These are phyloP conservation scores for Adansonia rubrostipa DNA, from an alignment of 441 rosid genomes.

Conservation along the genomic window DNA sequence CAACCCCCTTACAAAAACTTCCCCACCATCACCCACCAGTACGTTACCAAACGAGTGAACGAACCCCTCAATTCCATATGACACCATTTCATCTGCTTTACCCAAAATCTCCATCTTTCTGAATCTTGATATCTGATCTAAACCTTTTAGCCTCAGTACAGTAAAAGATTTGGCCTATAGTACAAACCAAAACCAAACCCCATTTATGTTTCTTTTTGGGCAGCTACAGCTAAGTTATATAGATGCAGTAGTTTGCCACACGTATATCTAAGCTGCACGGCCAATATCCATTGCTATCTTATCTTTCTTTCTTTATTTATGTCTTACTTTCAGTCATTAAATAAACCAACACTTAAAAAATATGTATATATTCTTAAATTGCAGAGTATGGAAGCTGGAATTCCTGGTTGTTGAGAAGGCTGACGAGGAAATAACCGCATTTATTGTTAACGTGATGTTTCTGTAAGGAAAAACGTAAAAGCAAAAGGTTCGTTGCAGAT, in stretches of 20 bases:
- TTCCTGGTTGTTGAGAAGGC: slow-evolving; percentile 11
- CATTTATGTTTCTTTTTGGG: neutral
- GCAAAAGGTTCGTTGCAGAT: slow-evolving; percentile 32
- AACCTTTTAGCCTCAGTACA: slow-evolving; percentile 21
- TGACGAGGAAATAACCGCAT: slow-evolving; percentile 13
- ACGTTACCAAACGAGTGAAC: neutral
- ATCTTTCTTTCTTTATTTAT: slow-evolving; percentile 4
- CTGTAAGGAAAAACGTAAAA: slow-evolving; percentile 45
- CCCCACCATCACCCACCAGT: too few species aligned
- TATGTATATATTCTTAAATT: slow-evolving; percentile 11
- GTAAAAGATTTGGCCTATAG: slow-evolving; percentile 25
- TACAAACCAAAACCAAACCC: neutral
- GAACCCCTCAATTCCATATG: neutral
- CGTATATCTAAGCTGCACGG: slow-evolving; percentile 6
- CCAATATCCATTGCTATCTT: neutral
- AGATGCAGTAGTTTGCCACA: neutral
- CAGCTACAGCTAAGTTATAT: neutral
- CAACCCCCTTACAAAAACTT: too few species aligned
- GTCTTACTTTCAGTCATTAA: neutral
- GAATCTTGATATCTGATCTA: slow-evolving; percentile 18
- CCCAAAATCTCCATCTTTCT: neutral
- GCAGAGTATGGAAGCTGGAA: slow-evolving; percentile 7
- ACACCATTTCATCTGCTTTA: slow-evolving; percentile 12
- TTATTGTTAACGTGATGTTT: slow-evolving; percentile 36
- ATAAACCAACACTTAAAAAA: neutral